Base-by-base conservation (phyloP, 495 filamentous ascomycete genomes). In the Chaetomium cochliodes region DNA sequence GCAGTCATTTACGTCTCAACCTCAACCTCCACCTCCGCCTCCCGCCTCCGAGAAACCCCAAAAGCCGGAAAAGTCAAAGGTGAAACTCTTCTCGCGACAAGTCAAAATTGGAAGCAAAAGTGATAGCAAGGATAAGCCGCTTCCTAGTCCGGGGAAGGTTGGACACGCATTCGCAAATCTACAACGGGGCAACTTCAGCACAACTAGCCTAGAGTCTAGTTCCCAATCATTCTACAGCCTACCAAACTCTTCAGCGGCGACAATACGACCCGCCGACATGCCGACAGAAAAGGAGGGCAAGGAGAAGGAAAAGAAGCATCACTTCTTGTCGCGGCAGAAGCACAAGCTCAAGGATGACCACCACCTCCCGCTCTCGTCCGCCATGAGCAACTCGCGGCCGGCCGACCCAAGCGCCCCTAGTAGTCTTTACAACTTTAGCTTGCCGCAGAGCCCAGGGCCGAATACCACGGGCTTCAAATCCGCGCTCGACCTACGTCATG, bases 291-390 rank as follows among this genome's bases (percentile, higher is more conserved):
- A 46, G 46, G 63, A 65, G 11, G 73, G 76, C 51, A 82, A 83
- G 69, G 86, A 90, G 51, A 90, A 90, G 71, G 85, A 88, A 68
- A 87, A 86, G 72, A 87, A 88, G 71, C 86, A 87, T 67, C 90
- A 97, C 70, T 97, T 98, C 72, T 72, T 98, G 58, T 92, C 91
- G 3, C 83, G 94, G 52, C 91, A 96, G 77, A 97, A 97, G 75
- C 84, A 97, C 73, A 97, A 96, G 74, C 77, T 93, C 23, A 93
- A 89, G 69, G 84, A 87, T 58, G 92, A 96, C 58, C 89, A 93
- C 60, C 86, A 93, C 67, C 82, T 89, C 42, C 83, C 92, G 2
- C 83, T 98, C 1, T 96, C 92, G 0, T 98, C 94, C 3, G 92
- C 92, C 22, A 87, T 87, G 30, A 94, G 90, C 72, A 98, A 96